These are phyloP conservation scores for Plasmodium fragile DNA, from an alignment of 169 alveolate species.

Conservation along the genomic window DNA sequence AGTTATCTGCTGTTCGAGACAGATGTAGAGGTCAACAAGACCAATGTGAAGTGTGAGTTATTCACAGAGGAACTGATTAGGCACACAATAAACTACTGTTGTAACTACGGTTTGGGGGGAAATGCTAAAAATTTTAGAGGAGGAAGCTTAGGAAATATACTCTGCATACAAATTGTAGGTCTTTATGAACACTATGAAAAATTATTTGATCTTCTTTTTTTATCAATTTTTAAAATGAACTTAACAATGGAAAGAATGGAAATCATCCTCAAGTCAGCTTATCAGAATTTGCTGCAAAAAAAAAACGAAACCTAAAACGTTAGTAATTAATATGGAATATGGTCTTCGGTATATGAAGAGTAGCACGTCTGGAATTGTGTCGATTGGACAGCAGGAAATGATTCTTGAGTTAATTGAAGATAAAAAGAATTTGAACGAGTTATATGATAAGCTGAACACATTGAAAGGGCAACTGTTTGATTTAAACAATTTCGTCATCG, in stretches of 20 bases:
- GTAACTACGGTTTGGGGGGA: constrained; percentile 77
- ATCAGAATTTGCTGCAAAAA: constrained; percentile 75
- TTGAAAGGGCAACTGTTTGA: constrained; percentile 27
- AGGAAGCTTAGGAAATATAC: constrained; percentile 73
- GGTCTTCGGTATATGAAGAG: constrained; percentile 24
- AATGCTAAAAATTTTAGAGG: constrained; percentile 71
- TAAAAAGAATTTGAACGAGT: constrained; percentile 14
- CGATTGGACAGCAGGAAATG: constrained; percentile 67
- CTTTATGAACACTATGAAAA: constrained; percentile 69
- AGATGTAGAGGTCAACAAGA: constrained; percentile 57
- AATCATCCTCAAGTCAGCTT: constrained; percentile 34
- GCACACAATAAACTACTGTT: constrained; percentile 78
- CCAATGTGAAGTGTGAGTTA: constrained; percentile 61
- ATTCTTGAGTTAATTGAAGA: constrained; percentile 25
- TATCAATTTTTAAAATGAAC: constrained; percentile 53
- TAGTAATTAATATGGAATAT: constrained; percentile 44
- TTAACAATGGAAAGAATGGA: constrained; percentile 52
- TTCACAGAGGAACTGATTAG: constrained; percentile 76
- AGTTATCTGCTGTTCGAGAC: constrained; percentile 80
- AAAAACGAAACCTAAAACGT: constrained; percentile 52
- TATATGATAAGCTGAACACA: constrained; percentile 13
- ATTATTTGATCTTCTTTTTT: constrained; percentile 70
- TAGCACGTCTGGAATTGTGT: constrained; percentile 36
- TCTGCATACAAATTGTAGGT: constrained; percentile 74
- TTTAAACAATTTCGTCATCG: constrained; percentile 10